A percentile compares a stretch with the other conserved stretches of the same genome.
Evolutionary conservation across 2,329 filamentous ascomycete genomes (phyloP).

Genomic region (Fusarium chaquense): DNA sequence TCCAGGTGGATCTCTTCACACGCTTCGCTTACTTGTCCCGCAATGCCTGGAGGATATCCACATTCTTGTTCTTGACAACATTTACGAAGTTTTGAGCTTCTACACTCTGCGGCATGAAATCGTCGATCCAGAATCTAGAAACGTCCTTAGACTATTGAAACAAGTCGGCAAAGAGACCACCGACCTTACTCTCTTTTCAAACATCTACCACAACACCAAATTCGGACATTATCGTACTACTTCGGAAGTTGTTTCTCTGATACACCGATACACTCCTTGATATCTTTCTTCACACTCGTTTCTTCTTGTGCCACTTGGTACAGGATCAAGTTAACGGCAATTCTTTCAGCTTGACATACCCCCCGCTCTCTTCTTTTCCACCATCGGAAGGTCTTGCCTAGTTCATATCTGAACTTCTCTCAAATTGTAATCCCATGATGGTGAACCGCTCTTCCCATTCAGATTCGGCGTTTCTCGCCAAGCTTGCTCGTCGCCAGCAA

Average conservation of each 20-base stretch:
- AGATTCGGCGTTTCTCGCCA: conserved; percentile 39
- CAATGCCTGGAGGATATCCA: conserved; percentile 11
- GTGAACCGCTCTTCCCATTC: conserved; percentile 18
- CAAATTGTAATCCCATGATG: conserved; percentile 27
- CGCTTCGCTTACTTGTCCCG: conserved; percentile 13
- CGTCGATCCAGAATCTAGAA: background rate
- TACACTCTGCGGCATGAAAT: background rate
- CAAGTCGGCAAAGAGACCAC: conserved; percentile 16
- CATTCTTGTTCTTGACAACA: background rate
- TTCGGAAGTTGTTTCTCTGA: conserved; percentile 27
- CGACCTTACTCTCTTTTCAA: conserved; percentile 5
- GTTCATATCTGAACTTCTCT: background rate
- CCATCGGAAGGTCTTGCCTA: background rate
- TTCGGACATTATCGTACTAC: conserved; percentile 28
- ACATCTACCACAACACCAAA: conserved; percentile 19
- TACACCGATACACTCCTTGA: conserved; percentile 26
- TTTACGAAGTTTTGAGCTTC: background rate
- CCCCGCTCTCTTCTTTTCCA: background rate
- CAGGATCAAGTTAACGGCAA: conserved; percentile 25
- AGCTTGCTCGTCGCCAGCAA: conserved; percentile 39
- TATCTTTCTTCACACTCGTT: conserved; percentile 31
- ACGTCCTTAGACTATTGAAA: background rate
- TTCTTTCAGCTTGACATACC: background rate
- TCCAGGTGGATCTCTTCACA: background rate
- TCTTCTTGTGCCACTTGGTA: conserved; percentile 35